Evolutionary conservation across 495 filamentous ascomycete genomes (phyloP).

Genomic region (Penicillium longicatenatum): DNA sequence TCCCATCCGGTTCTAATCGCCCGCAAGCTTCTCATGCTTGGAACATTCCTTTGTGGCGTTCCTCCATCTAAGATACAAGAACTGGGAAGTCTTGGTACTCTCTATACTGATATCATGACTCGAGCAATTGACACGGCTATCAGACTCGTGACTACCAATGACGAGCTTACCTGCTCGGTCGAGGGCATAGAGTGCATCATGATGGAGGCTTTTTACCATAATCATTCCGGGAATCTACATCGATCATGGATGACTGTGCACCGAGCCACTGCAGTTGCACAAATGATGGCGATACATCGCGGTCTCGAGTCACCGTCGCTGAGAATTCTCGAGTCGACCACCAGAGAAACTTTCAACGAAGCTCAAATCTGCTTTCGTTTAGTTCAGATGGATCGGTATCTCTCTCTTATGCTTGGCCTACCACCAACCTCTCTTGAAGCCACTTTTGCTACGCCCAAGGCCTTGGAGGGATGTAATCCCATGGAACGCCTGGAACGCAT

Average conservation of each 20-base stretch:
- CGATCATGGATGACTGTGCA: conserved; percentile 44
- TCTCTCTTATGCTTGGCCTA: conserved; percentile 48
- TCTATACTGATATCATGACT: conserved; percentile 30
- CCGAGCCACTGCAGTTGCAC: conserved; percentile 33
- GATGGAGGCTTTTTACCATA: conserved; percentile 48
- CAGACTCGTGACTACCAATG: conserved; percentile 46
- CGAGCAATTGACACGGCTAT: conserved; percentile 38
- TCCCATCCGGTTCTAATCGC: conserved; percentile 51
- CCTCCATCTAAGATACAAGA: conserved; percentile 21
- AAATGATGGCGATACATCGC: conserved; percentile 27
- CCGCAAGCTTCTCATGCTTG: conserved; percentile 46
- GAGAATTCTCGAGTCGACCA: conserved; percentile 18
- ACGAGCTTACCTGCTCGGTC: conserved; percentile 44
- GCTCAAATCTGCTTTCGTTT: conserved; percentile 17
- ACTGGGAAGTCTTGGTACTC: conserved; percentile 10
- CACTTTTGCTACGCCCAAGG: conserved; percentile 21
- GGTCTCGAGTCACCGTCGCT: conserved; percentile 20
- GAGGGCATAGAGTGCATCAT: conserved; percentile 55
- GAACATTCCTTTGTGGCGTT: conserved; percentile 43
- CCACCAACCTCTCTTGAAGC: conserved; percentile 39
- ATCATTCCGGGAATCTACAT: conserved; percentile 48
- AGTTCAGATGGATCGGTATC: conserved; percentile 35
- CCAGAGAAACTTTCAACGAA: conserved; percentile 11
- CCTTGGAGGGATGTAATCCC: conserved; percentile 15
- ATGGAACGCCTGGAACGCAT: conserved; percentile 29